phyloP scores from a whole-genome alignment of 169 alveolate species.

The Eimeria falciformis region DNA sequence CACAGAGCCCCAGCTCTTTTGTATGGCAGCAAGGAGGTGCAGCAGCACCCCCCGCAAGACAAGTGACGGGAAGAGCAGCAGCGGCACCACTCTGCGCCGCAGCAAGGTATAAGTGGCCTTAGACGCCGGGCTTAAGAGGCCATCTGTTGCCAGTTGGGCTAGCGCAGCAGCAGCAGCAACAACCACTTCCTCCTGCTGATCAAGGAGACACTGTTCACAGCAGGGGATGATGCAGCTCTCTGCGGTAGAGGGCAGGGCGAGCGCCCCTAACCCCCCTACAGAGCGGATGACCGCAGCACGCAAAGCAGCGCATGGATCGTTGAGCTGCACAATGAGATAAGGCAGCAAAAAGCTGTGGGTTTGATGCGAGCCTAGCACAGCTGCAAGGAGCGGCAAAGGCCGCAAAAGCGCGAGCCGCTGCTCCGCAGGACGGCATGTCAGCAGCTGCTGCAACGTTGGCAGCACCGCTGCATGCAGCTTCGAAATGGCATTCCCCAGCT shows the following conservation, averaged over 20 bases:
- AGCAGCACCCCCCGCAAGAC: constrained; percentile 53
- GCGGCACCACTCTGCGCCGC: constrained; percentile 47
- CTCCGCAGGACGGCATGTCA: constrained; percentile 4
- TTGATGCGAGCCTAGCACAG: constrained; percentile 64
- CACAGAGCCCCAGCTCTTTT: constrained; percentile 59
- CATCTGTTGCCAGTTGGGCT: constrained; percentile 65
- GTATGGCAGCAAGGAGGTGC: constrained; percentile 29
- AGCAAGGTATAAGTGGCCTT: neutral
- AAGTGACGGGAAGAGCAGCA: constrained; percentile 46
- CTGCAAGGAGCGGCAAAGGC: constrained; percentile 39
- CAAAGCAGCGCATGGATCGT: constrained; percentile 62
- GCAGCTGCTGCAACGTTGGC: constrained; percentile 70
- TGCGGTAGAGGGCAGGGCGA: constrained; percentile 18
- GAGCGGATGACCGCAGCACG: constrained; percentile 71
- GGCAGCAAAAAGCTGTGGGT: constrained; percentile 74
- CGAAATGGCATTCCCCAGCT: neutral
- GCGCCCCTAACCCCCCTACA: constrained; percentile 51
- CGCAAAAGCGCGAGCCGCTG: constrained; percentile 72
- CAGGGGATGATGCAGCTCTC: constrained; percentile 73
- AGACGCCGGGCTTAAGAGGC: constrained; percentile 13
- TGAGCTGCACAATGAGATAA: constrained; percentile 63
- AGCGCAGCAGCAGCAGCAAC: constrained; percentile 68
- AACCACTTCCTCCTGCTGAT: constrained; percentile 64
- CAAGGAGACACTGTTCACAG: constrained; percentile 77
- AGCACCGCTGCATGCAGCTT: constrained; percentile 59